Percentiles rank a stretch among this genome's conserved stretches.
These are phyloP conservation scores for Calonectria henricotiae DNA, from an alignment of 2,329 filamentous ascomycete genomes.

Conservation along the genomic window DNA sequence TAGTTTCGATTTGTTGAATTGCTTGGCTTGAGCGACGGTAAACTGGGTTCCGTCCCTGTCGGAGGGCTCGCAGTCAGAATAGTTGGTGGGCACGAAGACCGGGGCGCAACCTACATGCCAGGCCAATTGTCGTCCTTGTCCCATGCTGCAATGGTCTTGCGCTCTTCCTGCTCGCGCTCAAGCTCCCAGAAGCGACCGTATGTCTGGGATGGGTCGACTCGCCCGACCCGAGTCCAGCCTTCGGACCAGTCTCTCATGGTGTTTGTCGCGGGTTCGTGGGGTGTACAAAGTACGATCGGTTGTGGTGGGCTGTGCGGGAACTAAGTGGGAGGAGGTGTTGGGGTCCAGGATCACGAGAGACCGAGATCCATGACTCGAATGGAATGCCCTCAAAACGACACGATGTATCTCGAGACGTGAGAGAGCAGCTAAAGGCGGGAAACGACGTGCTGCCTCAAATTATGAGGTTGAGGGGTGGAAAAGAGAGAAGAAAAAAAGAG, in stretches of 20 bases:
- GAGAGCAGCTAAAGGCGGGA: not conserved
- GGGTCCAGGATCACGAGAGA: not conserved
- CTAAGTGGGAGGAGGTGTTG: slow-evolving; percentile 6
- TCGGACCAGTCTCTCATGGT: slow-evolving; percentile 53
- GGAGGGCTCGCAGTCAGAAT: slow-evolving; percentile 29
- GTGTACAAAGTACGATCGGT: not conserved
- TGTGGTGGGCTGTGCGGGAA: not conserved
- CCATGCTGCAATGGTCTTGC: slow-evolving; percentile 55
- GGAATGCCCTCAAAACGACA: not conserved
- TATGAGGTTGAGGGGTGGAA: not conserved
- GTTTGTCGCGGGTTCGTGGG: slow-evolving; percentile 5
- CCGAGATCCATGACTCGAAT: slow-evolving; percentile 13
- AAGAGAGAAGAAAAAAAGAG: not conserved
- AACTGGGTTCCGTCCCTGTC: slow-evolving; percentile 55
- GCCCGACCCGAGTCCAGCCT: slow-evolving; percentile 57
- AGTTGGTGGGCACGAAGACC: not conserved
- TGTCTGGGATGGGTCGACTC: slow-evolving; percentile 44
- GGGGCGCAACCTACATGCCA: slow-evolving; percentile 52
- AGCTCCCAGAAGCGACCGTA: slow-evolving; percentile 50
- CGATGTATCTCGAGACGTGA: not conserved
- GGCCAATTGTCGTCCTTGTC: slow-evolving; percentile 57
- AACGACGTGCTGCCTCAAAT: not conserved
- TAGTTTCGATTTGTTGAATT: slow-evolving; percentile 55
- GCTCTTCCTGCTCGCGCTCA: slow-evolving; percentile 55
- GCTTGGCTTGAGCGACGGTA: slow-evolving; percentile 55